These are phyloP conservation scores for Yarrowia sp. DNA, from an alignment of 805 yeast species.

Conservation along the genomic window DNA sequence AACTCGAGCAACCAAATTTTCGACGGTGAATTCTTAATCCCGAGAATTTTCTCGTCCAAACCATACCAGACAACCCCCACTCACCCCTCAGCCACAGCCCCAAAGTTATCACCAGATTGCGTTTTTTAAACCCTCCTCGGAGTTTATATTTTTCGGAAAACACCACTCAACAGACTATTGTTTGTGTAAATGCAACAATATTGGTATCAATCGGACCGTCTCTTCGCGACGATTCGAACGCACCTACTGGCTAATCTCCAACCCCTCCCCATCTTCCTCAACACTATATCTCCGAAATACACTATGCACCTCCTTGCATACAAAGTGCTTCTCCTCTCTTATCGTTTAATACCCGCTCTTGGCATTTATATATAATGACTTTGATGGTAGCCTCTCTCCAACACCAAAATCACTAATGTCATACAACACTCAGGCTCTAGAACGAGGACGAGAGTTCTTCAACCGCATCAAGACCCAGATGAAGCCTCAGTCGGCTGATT, in stretches of 20 bases:
- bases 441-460: constrained; percentile 11
- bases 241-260: no score
- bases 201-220: not conserved
- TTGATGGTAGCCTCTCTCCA: not conserved
- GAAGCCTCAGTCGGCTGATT: not conserved
- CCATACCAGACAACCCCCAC: not conserved
- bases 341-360: not conserved
- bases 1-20: not conserved
- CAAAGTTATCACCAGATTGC: not conserved
- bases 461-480: not conserved
- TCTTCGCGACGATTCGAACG: not conserved
- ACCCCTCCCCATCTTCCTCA: not conserved
- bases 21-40: no score
- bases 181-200: no score
- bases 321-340: not conserved
- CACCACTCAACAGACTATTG: no score
- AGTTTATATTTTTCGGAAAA: not conserved
- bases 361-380: not conserved
- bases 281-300: not conserved
- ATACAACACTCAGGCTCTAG: constrained; percentile 1
- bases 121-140: not conserved
- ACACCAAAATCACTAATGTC: not conserved
- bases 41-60: not conserved
- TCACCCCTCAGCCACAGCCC: not conserved
- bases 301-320: not conserved